Evolutionary conservation across 2,329 filamentous ascomycete genomes (phyloP).

Genomic region (Furcasterigmium sp.): DNA sequence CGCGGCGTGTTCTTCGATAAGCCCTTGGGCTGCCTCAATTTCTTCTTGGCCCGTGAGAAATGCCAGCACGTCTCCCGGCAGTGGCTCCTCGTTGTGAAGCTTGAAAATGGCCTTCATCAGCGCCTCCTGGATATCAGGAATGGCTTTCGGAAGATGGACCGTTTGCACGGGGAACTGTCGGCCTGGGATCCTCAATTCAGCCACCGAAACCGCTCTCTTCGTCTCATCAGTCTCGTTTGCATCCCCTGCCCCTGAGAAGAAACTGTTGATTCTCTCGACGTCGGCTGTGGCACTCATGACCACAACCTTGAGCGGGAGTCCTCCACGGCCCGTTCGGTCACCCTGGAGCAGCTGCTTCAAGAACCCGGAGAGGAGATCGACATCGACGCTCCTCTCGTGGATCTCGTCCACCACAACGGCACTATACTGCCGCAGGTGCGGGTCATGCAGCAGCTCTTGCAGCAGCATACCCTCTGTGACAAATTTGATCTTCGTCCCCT

Average conservation of each 20-base stretch:
- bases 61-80: slow-evolving; percentile 90
- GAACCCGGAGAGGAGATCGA: slow-evolving; percentile 86
- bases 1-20: slow-evolving; percentile 74
- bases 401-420: slow-evolving; percentile 93
- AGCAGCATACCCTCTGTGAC: slow-evolving; percentile 94
- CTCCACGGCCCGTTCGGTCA: slow-evolving; percentile 59
- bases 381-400: slow-evolving; percentile 91
- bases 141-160: slow-evolving; percentile 66
- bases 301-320: slow-evolving; percentile 76
- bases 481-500: slow-evolving; percentile 83
- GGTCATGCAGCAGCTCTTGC: slow-evolving; percentile 87
- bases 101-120: slow-evolving; percentile 79
- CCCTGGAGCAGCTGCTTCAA: slow-evolving; percentile 68
- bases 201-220: slow-evolving; percentile 17
- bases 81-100: slow-evolving; percentile 78
- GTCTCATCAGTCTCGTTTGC: slow-evolving; percentile 10
- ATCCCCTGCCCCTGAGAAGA: slow-evolving; percentile 52
- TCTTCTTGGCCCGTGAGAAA: slow-evolving; percentile 93
- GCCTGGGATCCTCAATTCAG: slow-evolving; percentile 67
- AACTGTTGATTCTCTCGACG: slow-evolving; percentile 69
- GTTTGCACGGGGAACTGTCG: slow-evolving; percentile 82
- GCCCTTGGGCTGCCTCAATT: slow-evolving; percentile 74
- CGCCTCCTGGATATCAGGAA: slow-evolving; percentile 76
- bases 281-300: slow-evolving; percentile 98
- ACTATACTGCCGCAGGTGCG: slow-evolving; percentile 77